A percentile compares a stretch with the other conserved stretches of the same genome.
phyloP scores from a whole-genome alignment of 345 rosid genomes.

The Iberis pinnata region DNA sequence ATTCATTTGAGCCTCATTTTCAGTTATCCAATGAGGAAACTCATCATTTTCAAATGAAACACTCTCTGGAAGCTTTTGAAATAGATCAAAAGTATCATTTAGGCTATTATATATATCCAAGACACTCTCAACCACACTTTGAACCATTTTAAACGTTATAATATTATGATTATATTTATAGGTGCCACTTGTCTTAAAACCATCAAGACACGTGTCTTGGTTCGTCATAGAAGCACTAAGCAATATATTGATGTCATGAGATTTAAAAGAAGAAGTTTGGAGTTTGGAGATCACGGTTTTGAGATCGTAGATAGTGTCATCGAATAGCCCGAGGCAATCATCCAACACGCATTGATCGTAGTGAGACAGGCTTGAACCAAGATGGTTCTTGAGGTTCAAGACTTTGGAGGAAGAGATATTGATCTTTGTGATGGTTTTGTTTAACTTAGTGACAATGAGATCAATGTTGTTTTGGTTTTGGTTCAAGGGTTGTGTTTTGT shows the following conservation, averaged over 20 bases:
- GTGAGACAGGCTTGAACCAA: constrained; percentile 20
- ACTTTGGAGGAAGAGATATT: constrained; percentile 41
- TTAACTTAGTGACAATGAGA: constrained; percentile 45
- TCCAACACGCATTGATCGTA: constrained; percentile 40
- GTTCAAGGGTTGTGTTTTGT: constrained; percentile 7
- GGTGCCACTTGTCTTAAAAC: constrained; percentile 31
- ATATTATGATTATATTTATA: constrained; percentile 39
- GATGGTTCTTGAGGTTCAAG: constrained; percentile 26
- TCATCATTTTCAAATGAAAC: constrained; percentile 35
- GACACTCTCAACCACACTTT: constrained; percentile 16
- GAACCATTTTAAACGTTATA: neutral
- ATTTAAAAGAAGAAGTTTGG: neutral
- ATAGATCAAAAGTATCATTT: constrained; percentile 54
- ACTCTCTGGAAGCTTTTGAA: constrained; percentile 45
- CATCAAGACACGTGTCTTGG: constrained; percentile 89
- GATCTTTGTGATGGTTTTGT: constrained; percentile 43
- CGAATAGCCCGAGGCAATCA: constrained; percentile 67
- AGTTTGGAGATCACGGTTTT: constrained; percentile 39
- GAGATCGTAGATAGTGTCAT: constrained; percentile 43
- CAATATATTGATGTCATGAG: constrained; percentile 39
- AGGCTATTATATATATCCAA: constrained; percentile 55
- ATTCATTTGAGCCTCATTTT: constrained; percentile 35
- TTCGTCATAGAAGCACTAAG: constrained; percentile 74
- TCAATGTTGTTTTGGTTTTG: constrained; percentile 30
- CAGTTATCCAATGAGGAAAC: constrained; percentile 54